Base-by-base conservation (phyloP, 2,329 filamentous ascomycete species). In the Hypomyces perniciosus region DNA sequence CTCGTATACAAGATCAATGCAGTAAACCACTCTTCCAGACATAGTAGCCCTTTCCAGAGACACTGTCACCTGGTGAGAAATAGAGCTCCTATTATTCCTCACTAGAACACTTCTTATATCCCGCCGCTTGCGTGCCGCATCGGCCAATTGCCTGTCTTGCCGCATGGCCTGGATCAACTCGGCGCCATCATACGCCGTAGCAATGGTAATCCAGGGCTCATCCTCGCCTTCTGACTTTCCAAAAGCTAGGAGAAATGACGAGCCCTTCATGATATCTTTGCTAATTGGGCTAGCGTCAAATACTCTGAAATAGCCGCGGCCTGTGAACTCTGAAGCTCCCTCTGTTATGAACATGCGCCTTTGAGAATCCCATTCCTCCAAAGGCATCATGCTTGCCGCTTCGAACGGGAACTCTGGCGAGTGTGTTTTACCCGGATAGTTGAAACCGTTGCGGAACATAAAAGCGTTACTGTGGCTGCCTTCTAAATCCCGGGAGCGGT, bases 351-450 rank as follows among this genome's bases (percentile, higher is more conserved):
- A 42, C 48, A 48, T 51, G 27, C 48, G 20, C 7, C 48, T 20
- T 29, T 51, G 44, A 9, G 48, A 44, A 33, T 51, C 52, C 48
- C 48, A 54, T 35, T 51, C 52, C 13, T 50, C 40, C 9, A 33
- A 8, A 9, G 48, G 52, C 33, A 45, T 27, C 28, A 46, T 30
- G 6, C 30, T 20, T 8, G 33, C 42, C 12, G 30, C 30, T 28
- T 31, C n/a, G 30, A 51, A 54, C 42, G 52, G 48, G 20, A 54
- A 54, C 8, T 48, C 40, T n/a, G 28, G 26, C n/a, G 34, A 33
- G 28, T 44, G 20, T 4, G 20, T 44, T n/a, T 31, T 41, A 13
- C 28, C 30, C 8, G 29, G 41, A 2, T 39, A 20, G 44, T 51
- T 51, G 42, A 54, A 45, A 8, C 52, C 52, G 13, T 46, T 48